A percentile compares a stretch with the other conserved stretches of the same genome.
Conservation (phyloP, 495 filamentous ascomycete species). For the Cryomyces antarcticus region DNA sequence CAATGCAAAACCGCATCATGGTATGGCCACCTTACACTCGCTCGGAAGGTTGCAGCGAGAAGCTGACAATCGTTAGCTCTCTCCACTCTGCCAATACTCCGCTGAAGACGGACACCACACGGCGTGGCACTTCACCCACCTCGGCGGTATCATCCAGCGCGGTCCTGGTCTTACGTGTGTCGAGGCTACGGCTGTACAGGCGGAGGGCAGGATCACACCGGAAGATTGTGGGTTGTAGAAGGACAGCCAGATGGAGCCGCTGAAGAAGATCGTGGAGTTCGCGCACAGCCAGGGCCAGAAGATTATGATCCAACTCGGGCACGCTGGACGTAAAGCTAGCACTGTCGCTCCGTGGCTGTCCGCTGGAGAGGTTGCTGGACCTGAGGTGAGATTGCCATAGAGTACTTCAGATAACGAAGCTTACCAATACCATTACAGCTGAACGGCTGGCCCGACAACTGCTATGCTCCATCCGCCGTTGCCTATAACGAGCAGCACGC, state of each 20-base stretch:
- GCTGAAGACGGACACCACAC: conserved; percentile 46
- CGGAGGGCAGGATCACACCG: conserved; percentile 52
- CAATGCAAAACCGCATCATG: conserved; percentile 51
- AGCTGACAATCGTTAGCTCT: conserved; percentile 10
- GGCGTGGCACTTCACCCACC: conserved; percentile 46
- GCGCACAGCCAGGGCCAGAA: conserved; percentile 41
- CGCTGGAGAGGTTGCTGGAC: conserved; percentile 25
- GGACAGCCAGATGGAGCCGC: conserved; percentile 42
- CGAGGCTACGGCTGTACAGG: conserved; percentile 45
- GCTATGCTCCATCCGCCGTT: conserved; percentile 36
- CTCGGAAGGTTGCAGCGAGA: conserved; percentile 5
- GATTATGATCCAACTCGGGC: conserved; percentile 50
- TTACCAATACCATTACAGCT: conserved; percentile 8
- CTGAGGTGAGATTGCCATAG: conserved; percentile 18
- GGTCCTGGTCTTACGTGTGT: conserved; percentile 44
- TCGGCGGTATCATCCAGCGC: conserved; percentile 40
- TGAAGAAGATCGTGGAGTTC: conserved; percentile 42
- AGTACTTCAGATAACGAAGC: background rate
- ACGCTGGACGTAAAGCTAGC: conserved; percentile 56
- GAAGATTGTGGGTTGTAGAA: conserved; percentile 52
- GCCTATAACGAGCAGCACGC: conserved; percentile 31
- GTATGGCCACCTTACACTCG: conserved; percentile 23
- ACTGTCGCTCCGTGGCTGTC: conserved; percentile 41
- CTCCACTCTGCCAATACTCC: conserved; percentile 53
- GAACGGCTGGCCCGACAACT: conserved; percentile 50